Conservation (phyloP, 108 stramenopile genomes). For the Cyclotella choctawhatcheeana region DNA sequence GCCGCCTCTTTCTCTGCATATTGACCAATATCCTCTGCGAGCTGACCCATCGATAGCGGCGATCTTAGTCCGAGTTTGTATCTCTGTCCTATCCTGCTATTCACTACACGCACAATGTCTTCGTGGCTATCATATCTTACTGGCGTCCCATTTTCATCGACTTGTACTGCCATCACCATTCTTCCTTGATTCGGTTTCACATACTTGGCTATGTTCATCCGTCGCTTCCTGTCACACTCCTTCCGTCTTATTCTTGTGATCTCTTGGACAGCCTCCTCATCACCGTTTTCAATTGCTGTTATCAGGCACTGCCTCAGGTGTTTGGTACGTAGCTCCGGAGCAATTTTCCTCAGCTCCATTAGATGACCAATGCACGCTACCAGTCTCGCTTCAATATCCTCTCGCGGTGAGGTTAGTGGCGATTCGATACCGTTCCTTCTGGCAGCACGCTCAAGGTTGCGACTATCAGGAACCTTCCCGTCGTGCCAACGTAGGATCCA, state of each 20-base stretch:
- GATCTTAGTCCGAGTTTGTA: neutral
- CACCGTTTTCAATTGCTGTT: neutral
- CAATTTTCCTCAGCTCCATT: neutral
- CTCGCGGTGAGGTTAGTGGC: neutral
- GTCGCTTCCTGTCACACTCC: neutral
- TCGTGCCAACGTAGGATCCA: constrained; percentile 11
- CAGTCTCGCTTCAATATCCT: neutral
- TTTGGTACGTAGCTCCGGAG: neutral
- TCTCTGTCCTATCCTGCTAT: neutral
- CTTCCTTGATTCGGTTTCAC: neutral
- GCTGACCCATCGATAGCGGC: neutral
- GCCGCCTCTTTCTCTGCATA: neutral
- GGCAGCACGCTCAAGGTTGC: constrained; percentile 1
- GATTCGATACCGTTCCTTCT: neutral
- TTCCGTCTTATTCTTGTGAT: neutral
- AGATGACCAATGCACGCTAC: neutral
- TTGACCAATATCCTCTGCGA: constrained; percentile 13
- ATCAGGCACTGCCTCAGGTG: neutral
- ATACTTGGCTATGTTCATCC: neutral
- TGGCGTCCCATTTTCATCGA: neutral
- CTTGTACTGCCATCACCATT: neutral
- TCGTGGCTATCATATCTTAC: neutral
- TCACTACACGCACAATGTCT: neutral
- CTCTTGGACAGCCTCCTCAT: neutral
- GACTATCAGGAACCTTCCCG: constrained; percentile 16